Evolutionary conservation across 2,329 filamentous ascomycete genomes (phyloP).

Genomic region (Pseudocercospora crystallina): DNA sequence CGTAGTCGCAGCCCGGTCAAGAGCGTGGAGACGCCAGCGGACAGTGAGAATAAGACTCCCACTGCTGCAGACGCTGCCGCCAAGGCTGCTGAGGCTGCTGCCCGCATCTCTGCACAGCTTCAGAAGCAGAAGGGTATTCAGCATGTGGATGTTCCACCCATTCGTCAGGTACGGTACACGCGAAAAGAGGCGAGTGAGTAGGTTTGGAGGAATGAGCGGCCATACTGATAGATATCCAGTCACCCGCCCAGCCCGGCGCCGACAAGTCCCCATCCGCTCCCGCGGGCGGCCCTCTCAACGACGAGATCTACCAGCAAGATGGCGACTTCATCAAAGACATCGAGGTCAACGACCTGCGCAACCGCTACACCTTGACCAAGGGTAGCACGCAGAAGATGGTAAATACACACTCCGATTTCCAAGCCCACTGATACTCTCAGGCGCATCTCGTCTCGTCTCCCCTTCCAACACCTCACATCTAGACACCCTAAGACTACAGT

Average conservation of each 20-base stretch:
- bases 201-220: not conserved
- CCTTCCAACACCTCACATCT: not conserved
- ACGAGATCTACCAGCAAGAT: slow-evolving; percentile 90
- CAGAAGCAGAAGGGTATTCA: slow-evolving; percentile 77
- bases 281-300: slow-evolving; percentile 64
- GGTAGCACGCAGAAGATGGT: slow-evolving; percentile 99
- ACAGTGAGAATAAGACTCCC: slow-evolving; percentile 21
- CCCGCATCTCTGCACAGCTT: slow-evolving; percentile 50
- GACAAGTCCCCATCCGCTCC: slow-evolving; percentile 54
- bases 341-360: slow-evolving; percentile 96
- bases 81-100: slow-evolving; percentile 80
- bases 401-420: slow-evolving; percentile 66
- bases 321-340: slow-evolving; percentile 99
- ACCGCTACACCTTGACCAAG: slow-evolving; percentile 95
- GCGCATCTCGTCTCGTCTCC: slow-evolving; percentile 29
- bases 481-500: slow-evolving; percentile 17
- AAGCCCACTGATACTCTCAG: slow-evolving; percentile 62
- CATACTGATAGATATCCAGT: slow-evolving; percentile 22
- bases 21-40: slow-evolving; percentile 53
- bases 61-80: slow-evolving; percentile 35
- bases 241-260: slow-evolving; percentile 47
- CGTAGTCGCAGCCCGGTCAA: slow-evolving; percentile 78
- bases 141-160: slow-evolving; percentile 84
- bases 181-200: not conserved
- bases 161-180: slow-evolving; percentile 56